Base-by-base conservation (phyloP, 805 yeast genomes). In the Saturnispora hagleri region DNA sequence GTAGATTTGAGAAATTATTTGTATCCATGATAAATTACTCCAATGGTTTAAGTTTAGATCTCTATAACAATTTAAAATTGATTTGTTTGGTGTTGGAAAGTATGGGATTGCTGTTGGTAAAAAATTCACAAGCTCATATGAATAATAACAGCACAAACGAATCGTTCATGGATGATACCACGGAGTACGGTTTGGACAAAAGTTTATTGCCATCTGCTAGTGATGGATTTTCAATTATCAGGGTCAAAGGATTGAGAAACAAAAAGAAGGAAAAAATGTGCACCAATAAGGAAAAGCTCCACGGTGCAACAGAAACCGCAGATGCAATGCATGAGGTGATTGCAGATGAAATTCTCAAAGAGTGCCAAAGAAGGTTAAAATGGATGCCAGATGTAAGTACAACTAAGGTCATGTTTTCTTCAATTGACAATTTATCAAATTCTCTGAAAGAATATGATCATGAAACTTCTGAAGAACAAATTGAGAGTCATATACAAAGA, bases 171-270 rank as follows among this genome's bases (percentile, higher is more conserved):
- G 51, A 49, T 35, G 47, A 49, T 24, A 36, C 47, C 4, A 28
- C 27, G 5, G 47, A 43, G 9, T 49, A 34, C 28, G 43, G 15
- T 4, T 40, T 42, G n/a, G 28, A 22, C 4, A 12, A 26, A 15
- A 28, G 33, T 9, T 22, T 7, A 9, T 8, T 62, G 10, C 63
- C 62, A 27, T 24, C 31, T 17, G 5, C 27, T 3, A 59, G 64
- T 12, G 70, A 56, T 26, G 70, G 66, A 9, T 70, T 74, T 43
- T 74, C 74, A 48, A 79, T 86, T 28, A 81, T 81, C 46, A 74
- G 97, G 54, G 97, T 89, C 3, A 86, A 86, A 62, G 97, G 97
- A 0, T 69, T 86, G 55, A 72, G 81, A 55, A 75, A 77, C 47
- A 76, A 73, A 51, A 64, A 69, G 41, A 71, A 67, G 51, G 60